Conservation (phyloP, 192 early-diverging fungal species). For the Coemansia sp. region DNA sequence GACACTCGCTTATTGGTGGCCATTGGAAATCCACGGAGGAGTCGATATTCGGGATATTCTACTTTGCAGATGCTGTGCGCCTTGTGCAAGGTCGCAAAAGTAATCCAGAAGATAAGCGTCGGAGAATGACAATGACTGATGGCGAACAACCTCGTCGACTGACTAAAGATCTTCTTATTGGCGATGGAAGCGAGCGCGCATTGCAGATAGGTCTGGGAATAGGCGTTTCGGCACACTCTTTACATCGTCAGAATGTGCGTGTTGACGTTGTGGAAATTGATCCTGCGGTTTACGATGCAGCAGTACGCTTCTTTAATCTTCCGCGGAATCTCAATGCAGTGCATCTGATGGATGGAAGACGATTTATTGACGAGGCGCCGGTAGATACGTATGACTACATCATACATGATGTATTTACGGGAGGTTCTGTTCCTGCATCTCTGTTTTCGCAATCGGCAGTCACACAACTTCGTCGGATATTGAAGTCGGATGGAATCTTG, state of each 20-base stretch:
- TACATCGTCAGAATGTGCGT: constrained; percentile 57
- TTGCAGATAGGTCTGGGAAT: constrained; percentile 75
- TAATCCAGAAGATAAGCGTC: constrained; percentile 17
- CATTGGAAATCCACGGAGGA: constrained; percentile 64
- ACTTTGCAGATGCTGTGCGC: constrained; percentile 76
- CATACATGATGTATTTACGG: constrained; percentile 93
- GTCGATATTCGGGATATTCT: constrained; percentile 79
- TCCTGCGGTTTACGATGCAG: constrained; percentile 67
- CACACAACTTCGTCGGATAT: constrained; percentile 59
- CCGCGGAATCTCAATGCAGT: constrained; percentile 54
- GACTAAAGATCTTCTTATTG: constrained; percentile 6
- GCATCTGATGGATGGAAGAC: constrained; percentile 73
- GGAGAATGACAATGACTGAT: background rate
- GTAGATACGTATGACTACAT: constrained; percentile 73
- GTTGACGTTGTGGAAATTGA: constrained; percentile 89
- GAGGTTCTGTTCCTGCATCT: constrained; percentile 69
- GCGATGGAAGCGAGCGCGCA: constrained; percentile 43
- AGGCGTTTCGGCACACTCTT: constrained; percentile 69
- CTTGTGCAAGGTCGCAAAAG: constrained; percentile 33
- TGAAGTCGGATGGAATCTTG: constrained; percentile 75
- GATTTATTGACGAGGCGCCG: constrained; percentile 62
- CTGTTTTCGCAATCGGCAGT: constrained; percentile 78
- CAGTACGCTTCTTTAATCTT: constrained; percentile 68
- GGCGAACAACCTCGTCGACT: background rate
- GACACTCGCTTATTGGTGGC: constrained; percentile 89